Conservation (phyloP, 2,329 filamentous ascomycete species). For the Juglanconis oblonga region DNA sequence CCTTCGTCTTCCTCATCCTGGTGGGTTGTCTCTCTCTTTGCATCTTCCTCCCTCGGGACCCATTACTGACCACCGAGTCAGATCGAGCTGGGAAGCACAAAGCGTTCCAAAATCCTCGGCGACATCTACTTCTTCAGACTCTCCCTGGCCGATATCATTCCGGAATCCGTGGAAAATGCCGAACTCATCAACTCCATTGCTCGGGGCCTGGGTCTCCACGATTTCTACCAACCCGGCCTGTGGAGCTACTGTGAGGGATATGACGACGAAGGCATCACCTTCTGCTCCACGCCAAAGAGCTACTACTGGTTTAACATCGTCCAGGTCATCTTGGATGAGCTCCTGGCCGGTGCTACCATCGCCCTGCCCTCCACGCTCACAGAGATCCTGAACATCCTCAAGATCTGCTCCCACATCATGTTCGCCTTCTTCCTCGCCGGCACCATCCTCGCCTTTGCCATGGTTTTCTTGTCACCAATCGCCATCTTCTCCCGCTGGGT, state of each 20-base stretch:
- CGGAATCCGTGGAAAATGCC: slow-evolving; percentile 67
- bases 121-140: slow-evolving; percentile 82
- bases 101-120: slow-evolving; percentile 55
- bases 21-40: slow-evolving; percentile 38
- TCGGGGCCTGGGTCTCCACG: slow-evolving; percentile 80
- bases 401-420: slow-evolving; percentile 78
- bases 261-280: slow-evolving; percentile 67
- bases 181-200: slow-evolving; percentile 83
- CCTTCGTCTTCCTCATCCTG: slow-evolving; percentile 76
- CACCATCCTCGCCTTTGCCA: slow-evolving; percentile 65
- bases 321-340: slow-evolving; percentile 72
- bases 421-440: slow-evolving; percentile 81
- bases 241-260: slow-evolving; percentile 95
- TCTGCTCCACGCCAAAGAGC: slow-evolving; percentile 66
- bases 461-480: slow-evolving; percentile 64
- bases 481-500: slow-evolving; percentile 53
- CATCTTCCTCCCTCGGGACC: background rate
- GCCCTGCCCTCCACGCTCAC: slow-evolving; percentile 72
- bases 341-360: slow-evolving; percentile 80
- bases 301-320: slow-evolving; percentile 94
- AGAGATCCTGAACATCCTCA: slow-evolving; percentile 71
- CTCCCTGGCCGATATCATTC: slow-evolving; percentile 78
- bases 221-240: slow-evolving; percentile 89
- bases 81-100: slow-evolving; percentile 71
- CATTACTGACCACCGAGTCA: slow-evolving; percentile 21